Conservation (phyloP, 2,329 filamentous ascomycete species). For the Fusarium nematophilum region DNA sequence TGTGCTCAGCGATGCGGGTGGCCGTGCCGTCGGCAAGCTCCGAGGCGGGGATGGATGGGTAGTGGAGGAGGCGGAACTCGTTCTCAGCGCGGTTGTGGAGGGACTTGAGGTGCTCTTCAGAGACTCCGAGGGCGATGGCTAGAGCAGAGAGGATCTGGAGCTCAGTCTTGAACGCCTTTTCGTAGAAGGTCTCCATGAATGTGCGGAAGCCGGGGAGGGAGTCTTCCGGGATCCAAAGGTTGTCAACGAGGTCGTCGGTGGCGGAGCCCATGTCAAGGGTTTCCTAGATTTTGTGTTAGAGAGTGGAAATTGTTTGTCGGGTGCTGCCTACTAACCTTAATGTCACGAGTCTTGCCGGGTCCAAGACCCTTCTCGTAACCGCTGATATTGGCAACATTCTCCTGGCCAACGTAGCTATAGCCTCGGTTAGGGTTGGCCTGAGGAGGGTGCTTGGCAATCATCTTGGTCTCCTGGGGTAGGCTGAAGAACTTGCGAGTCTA, state of each 20-base stretch:
- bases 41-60: conserved; percentile 48
- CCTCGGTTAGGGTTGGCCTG: conserved; percentile 52
- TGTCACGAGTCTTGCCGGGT: conserved; percentile 64
- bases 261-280: conserved; percentile 53
- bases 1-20: conserved; percentile 47
- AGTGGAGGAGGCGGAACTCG: conserved; percentile 71
- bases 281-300: conserved; percentile 50
- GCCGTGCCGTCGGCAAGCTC: conserved; percentile 43
- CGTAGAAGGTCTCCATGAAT: conserved; percentile 69
- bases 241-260: conserved; percentile 45
- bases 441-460: conserved; percentile 47
- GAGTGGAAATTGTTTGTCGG: background rate
- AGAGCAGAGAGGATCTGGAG: conserved; percentile 80
- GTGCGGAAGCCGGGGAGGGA: conserved; percentile 38
- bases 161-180: conserved; percentile 76
- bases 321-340: conserved; percentile 31
- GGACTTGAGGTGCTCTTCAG: conserved; percentile 75
- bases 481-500: conserved; percentile 47
- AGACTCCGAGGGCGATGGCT: conserved; percentile 77
- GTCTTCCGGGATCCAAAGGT: conserved; percentile 44
- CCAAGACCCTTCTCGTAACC: conserved; percentile 56
- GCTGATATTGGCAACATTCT: conserved; percentile 50
- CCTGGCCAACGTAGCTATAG: conserved; percentile 50
- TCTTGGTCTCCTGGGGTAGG: conserved; percentile 46
- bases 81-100: conserved; percentile 67